Percentiles rank a stretch among this genome's conserved stretches.
phyloP scores from a whole-genome alignment of 768 basidiomycete species.

The Lyophyllum shimeji region DNA sequence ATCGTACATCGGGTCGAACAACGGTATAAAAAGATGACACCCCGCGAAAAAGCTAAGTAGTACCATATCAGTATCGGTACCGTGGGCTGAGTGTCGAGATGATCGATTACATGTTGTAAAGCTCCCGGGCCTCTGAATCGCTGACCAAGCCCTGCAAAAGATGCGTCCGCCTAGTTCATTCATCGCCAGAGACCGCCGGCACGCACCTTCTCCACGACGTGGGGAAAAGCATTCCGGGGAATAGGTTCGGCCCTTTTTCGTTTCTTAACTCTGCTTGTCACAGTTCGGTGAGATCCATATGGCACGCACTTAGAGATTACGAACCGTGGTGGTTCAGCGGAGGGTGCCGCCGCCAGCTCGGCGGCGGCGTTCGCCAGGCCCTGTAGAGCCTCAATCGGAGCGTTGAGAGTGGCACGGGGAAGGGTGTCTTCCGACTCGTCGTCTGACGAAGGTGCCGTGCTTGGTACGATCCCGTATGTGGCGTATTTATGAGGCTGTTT shows the following conservation, averaged over 20 bases:
- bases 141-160: conserved; percentile 71
- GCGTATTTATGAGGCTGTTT: conserved; percentile 83
- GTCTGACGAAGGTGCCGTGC: conserved; percentile 82
- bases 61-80: conserved; percentile 35
- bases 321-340: conserved; percentile 61
- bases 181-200: conserved; percentile 4
- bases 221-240: conserved; percentile 83
- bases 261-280: conserved; percentile 65
- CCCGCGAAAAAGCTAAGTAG: conserved; percentile 86
- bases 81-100: conserved; percentile 26
- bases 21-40: conserved; percentile 93
- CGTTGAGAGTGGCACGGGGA: conserved; percentile 79
- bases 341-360: conserved; percentile 84
- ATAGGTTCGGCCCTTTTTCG: conserved; percentile 83
- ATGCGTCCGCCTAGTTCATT: conserved; percentile 2
- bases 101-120: conserved; percentile 80
- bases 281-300: conserved; percentile 2
- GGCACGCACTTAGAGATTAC: conserved; percentile 12
- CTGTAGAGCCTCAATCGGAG: conserved; percentile 93
- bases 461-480: conserved; percentile 86
- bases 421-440: conserved; percentile 91
- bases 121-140: conserved; percentile 83
- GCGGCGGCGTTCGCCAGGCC: conserved; percentile 94
- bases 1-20: conserved; percentile 92
- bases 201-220: conserved; percentile 81